phyloP scores from a whole-genome alignment of 805 yeast species.

The Saccharomycopsis vini region DNA sequence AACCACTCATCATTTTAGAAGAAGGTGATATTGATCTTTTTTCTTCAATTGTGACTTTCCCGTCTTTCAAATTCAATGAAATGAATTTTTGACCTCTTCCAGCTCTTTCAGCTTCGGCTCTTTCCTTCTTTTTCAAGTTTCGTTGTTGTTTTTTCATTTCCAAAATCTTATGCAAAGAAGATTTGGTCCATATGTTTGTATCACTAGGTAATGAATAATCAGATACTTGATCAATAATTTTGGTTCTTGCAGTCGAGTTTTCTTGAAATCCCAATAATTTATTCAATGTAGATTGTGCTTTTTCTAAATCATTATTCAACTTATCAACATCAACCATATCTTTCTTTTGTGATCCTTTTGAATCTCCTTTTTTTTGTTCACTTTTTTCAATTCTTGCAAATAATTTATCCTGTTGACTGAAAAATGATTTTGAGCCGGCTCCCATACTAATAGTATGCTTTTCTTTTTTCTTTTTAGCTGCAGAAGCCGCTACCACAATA shows the following conservation, averaged over 20 bases:
- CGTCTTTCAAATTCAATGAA: conserved; percentile 71
- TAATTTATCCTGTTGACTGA: conserved; percentile 58
- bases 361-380: conserved; percentile 21
- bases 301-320: conserved; percentile 35
- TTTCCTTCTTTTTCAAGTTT: conserved; percentile 55
- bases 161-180: conserved; percentile 77
- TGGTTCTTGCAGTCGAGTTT: conserved; percentile 82
- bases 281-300: conserved; percentile 69
- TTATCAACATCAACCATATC: conserved; percentile 24
- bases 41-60: conserved; percentile 64
- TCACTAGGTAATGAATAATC: conserved; percentile 64
- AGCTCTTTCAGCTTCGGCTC: conserved; percentile 43
- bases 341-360: conserved; percentile 22
- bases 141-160: conserved; percentile 82
- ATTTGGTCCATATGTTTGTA: conserved; percentile 67
- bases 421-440: conserved; percentile 49
- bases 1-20: background rate
- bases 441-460: conserved; percentile 44
- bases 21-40: no score
- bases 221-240: conserved; percentile 85
- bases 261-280: conserved; percentile 73
- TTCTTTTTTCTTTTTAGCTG: conserved; percentile 29
- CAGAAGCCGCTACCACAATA: conserved; percentile 16
- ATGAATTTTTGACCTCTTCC: conserved; percentile 73
- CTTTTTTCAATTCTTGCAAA: conserved; percentile 50